These are phyloP conservation scores for Yarrowia phangngaensis DNA, from an alignment of 805 yeast genomes.

Conservation along the genomic window DNA sequence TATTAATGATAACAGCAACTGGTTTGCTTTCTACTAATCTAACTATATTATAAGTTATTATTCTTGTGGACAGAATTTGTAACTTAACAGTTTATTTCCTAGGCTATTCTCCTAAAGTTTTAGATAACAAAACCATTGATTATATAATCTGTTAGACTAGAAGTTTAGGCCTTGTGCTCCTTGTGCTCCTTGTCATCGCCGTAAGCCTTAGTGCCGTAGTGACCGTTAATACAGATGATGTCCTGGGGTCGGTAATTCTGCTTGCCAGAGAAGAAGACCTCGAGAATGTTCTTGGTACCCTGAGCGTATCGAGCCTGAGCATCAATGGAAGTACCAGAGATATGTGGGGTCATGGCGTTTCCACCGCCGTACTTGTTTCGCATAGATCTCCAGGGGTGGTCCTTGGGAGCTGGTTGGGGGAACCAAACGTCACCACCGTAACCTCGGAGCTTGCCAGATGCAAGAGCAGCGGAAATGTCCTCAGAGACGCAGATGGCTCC, in stretches of 20 bases:
- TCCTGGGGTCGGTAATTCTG: slow-evolving; percentile 69
- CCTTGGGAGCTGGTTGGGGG: slow-evolving; percentile 77
- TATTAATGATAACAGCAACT: too few species aligned
- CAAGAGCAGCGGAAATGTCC: slow-evolving; percentile 47
- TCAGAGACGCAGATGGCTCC: slow-evolving; percentile 58
- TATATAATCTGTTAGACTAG: too few species aligned
- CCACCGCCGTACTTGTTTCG: slow-evolving; percentile 64
- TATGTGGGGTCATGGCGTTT: slow-evolving; percentile 82
- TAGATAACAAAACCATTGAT: too few species aligned
- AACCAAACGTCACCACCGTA: slow-evolving; percentile 65
- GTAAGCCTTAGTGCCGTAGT: slow-evolving; percentile 69
- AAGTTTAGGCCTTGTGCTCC: too few species aligned
- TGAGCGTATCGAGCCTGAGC: slow-evolving; percentile 71
- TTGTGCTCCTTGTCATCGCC: slow-evolving; percentile 43
- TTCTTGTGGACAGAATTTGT: too few species aligned
- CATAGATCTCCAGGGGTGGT: slow-evolving; percentile 75
- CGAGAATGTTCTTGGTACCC: slow-evolving; percentile 64
- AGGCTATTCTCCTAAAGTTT: too few species aligned
- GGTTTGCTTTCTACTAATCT: too few species aligned
- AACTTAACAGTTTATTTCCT: too few species aligned
- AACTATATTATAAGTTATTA: too few species aligned
- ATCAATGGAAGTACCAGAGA: slow-evolving; percentile 73
- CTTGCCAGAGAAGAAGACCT: slow-evolving; percentile 57
- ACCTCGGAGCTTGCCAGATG: slow-evolving; percentile 49
- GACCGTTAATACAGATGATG: slow-evolving; percentile 65